Conservation (phyloP, 2,329 filamentous ascomycete species). For the Ciborinia camelliae region DNA sequence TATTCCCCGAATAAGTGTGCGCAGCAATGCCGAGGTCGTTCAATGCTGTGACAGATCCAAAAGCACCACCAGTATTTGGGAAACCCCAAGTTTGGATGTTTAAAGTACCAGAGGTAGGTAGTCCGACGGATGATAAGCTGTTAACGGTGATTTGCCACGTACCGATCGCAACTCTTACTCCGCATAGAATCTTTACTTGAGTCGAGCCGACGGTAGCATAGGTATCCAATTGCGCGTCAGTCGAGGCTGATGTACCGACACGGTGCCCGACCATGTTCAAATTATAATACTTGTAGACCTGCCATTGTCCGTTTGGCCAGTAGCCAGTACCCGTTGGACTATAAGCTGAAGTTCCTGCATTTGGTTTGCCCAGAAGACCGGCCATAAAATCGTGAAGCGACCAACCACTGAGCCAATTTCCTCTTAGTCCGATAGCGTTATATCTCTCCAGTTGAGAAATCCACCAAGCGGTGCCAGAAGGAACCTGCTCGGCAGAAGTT, state of each 20-base stretch:
- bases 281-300: slow-evolving; percentile 48
- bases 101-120: slow-evolving; percentile 26
- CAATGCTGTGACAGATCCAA: slow-evolving; percentile 27
- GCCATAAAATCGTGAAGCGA: slow-evolving; percentile 29
- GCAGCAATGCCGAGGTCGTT: slow-evolving; percentile 35
- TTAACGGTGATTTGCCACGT: slow-evolving; percentile 31
- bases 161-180: slow-evolving; percentile 25
- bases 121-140: slow-evolving; percentile 24
- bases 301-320: slow-evolving; percentile 43
- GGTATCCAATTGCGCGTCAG: slow-evolving; percentile 25
- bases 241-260: slow-evolving; percentile 39
- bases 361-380: slow-evolving; percentile 26
- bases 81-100: slow-evolving; percentile 35
- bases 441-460: slow-evolving; percentile 26
- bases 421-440: slow-evolving; percentile 24
- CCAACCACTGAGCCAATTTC: slow-evolving; percentile 23
- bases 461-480: slow-evolving; percentile 22
- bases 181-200: slow-evolving; percentile 26
- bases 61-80: slow-evolving; percentile 24
- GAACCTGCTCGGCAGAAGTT: slow-evolving; percentile 21
- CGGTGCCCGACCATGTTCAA: slow-evolving; percentile 44
- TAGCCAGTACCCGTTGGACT: slow-evolving; percentile 37
- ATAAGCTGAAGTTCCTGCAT: slow-evolving; percentile 22
- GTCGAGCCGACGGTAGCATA: slow-evolving; percentile 29
- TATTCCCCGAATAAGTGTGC: slow-evolving; percentile 39